A percentile compares a stretch with the other conserved stretches of the same genome.
Evolutionary conservation across 2,329 filamentous ascomycete genomes (phyloP).

Genomic region (Mariannaea sp.): DNA sequence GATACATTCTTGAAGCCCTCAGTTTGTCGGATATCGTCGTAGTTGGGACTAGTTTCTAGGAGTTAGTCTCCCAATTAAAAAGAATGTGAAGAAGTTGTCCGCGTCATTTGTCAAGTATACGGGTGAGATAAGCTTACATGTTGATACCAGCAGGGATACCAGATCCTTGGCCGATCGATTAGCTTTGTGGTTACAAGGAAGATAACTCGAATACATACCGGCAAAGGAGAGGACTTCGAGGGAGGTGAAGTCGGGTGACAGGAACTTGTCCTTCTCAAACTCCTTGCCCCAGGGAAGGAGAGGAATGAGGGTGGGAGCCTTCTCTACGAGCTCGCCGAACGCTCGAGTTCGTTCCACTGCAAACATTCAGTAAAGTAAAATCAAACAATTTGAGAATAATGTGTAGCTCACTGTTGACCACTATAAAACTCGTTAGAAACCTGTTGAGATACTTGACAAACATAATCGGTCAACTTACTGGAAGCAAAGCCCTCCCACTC

Average conservation of each 20-base stretch:
- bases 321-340: conserved; percentile 82
- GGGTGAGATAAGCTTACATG: conserved; percentile 46
- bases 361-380: conserved; percentile 9
- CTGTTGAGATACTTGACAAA: neutral
- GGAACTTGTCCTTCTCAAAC: conserved; percentile 96
- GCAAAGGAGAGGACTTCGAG: conserved; percentile 86
- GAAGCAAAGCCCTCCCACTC: conserved; percentile 88
- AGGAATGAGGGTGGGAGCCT: conserved; percentile 82
- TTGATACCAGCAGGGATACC: conserved; percentile 73
- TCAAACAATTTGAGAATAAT: neutral
- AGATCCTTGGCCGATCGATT: conserved; percentile 46
- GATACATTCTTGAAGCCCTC: conserved; percentile 94
- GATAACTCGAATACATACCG: conserved; percentile 28
- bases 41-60: conserved; percentile 56
- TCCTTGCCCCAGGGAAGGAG: conserved; percentile 85
- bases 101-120: neutral
- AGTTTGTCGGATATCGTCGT: conserved; percentile 78
- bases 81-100: neutral
- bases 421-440: conserved; percentile 33
- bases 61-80: conserved; percentile 23
- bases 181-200: conserved; percentile 40
- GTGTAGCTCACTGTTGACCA: conserved; percentile 68
- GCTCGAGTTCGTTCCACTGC: conserved; percentile 80
- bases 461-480: conserved; percentile 39
- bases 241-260: conserved; percentile 94